A percentile compares a stretch with the other conserved stretches of the same genome.
Conservation (phyloP, 2,329 filamentous ascomycete species). For the Claviceps pazoutovae region DNA sequence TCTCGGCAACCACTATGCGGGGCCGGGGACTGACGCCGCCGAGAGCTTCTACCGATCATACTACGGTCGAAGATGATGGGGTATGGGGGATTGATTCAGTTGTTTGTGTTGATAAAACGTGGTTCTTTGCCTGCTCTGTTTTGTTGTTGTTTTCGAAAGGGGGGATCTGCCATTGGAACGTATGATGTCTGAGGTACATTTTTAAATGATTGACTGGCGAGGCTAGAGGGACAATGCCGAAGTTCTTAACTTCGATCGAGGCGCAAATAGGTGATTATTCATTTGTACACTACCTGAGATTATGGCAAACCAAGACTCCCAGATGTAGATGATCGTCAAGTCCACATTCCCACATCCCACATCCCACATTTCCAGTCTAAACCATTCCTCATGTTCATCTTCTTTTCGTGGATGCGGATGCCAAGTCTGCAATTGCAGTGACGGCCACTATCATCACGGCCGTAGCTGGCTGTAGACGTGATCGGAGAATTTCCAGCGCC, state of each 20-base stretch:
- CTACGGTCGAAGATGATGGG: slow-evolving; percentile 52
- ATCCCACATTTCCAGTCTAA: background rate
- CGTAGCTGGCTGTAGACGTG: background rate
- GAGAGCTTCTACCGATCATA: slow-evolving; percentile 89
- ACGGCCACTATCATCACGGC: background rate
- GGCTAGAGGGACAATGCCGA: slow-evolving; percentile 5
- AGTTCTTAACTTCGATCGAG: slow-evolving; percentile 7
- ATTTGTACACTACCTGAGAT: slow-evolving; percentile 27
- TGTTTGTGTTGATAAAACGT: background rate
- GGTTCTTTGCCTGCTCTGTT: background rate
- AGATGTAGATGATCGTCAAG: slow-evolving; percentile 10
- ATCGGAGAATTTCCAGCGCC: background rate
- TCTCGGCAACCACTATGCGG: slow-evolving; percentile 42
- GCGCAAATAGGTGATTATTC: slow-evolving; percentile 12
- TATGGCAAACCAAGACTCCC: slow-evolving; percentile 10
- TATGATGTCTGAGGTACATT: slow-evolving; percentile 1
- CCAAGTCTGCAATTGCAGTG: background rate
- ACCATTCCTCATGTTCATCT: background rate
- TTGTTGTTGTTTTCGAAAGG: background rate
- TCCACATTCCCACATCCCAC: slow-evolving; percentile 5
- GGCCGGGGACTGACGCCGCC: slow-evolving; percentile 54
- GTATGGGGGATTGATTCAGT: background rate
- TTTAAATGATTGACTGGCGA: slow-evolving; percentile 4
- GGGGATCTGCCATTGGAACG: background rate
- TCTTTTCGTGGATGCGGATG: background rate